Percentiles rank a stretch among this genome's conserved stretches.
These are phyloP conservation scores for Paraphaeosphaeria minitans DNA, from an alignment of 2,329 filamentous ascomycete genomes.

Conservation along the genomic window DNA sequence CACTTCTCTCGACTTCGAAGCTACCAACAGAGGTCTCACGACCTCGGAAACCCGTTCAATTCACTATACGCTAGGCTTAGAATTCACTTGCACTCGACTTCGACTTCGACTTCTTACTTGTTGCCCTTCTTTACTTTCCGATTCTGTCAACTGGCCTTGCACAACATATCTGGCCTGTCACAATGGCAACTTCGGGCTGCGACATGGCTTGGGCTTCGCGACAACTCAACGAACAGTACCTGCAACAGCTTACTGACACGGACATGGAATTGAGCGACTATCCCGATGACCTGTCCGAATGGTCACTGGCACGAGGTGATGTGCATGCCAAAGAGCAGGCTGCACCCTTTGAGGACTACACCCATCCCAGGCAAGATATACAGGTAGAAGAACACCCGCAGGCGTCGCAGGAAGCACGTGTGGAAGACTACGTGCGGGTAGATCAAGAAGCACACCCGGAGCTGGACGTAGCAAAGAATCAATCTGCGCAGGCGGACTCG, in stretches of 20 bases:
- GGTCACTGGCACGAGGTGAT: slow-evolving; percentile 9
- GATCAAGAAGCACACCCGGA: neutral
- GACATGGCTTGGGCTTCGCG: neutral
- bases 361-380: neutral
- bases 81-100: too few species aligned
- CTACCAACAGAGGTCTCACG: too few species aligned
- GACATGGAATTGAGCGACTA: slow-evolving; percentile 13
- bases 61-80: too few species aligned
- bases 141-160: neutral
- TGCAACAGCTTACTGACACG: neutral
- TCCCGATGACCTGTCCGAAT: slow-evolving; percentile 19
- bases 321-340: neutral
- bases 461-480: neutral
- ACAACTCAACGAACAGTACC: neutral
- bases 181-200: neutral
- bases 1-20: too few species aligned
- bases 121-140: neutral
- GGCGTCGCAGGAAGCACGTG: neutral
- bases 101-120: neutral
- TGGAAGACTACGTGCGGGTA: neutral
- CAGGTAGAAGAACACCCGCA: neutral
- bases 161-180: neutral
- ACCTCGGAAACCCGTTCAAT: too few species aligned
- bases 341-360: too few species aligned
- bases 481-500: neutral